Conservation (phyloP, 495 filamentous ascomycete genomes). For the Aspergillus bridgeri region DNA sequence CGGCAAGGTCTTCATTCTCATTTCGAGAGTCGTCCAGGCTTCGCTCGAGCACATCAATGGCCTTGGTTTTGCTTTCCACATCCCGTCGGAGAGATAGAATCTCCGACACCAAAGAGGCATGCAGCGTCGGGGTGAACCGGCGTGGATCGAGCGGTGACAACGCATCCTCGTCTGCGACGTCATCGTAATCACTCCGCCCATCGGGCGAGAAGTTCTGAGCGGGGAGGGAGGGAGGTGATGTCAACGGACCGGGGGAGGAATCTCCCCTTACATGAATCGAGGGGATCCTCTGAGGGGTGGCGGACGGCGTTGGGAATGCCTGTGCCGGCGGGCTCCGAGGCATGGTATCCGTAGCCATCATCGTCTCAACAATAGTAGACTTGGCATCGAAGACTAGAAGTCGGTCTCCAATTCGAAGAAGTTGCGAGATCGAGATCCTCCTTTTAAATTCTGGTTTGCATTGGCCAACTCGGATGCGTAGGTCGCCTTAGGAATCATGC, state of each 20-base stretch:
- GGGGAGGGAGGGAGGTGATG: constrained; percentile 61
- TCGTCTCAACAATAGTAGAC: constrained; percentile 8
- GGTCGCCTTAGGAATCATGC: neutral
- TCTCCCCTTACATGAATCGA: constrained; percentile 52
- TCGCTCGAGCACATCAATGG: constrained; percentile 79
- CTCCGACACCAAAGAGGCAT: constrained; percentile 91
- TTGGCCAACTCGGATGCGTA: neutral
- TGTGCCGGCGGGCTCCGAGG: constrained; percentile 25
- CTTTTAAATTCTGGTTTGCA: neutral
- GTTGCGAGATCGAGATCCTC: neutral
- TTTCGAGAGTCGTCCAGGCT: constrained; percentile 64
- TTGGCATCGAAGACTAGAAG: neutral
- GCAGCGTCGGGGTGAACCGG: constrained; percentile 90
- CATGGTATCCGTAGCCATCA: constrained; percentile 28
- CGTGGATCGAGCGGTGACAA: constrained; percentile 82
- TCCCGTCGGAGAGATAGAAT: constrained; percentile 85
- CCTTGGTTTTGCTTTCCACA: constrained; percentile 77
- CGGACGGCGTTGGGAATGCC: constrained; percentile 61
- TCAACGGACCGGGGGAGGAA: constrained; percentile 60
- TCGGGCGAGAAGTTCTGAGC: constrained; percentile 40
- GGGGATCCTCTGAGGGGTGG: constrained; percentile 62
- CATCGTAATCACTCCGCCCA: constrained; percentile 47
- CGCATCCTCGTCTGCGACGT: constrained; percentile 64
- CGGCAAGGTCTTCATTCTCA: constrained; percentile 68
- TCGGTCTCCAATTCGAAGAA: neutral